Evolutionary conservation across 2,329 filamentous ascomycete species (phyloP), one percentile per base, ranked within the genome.

Genomic region (Diaporthe amygdali): DNA sequence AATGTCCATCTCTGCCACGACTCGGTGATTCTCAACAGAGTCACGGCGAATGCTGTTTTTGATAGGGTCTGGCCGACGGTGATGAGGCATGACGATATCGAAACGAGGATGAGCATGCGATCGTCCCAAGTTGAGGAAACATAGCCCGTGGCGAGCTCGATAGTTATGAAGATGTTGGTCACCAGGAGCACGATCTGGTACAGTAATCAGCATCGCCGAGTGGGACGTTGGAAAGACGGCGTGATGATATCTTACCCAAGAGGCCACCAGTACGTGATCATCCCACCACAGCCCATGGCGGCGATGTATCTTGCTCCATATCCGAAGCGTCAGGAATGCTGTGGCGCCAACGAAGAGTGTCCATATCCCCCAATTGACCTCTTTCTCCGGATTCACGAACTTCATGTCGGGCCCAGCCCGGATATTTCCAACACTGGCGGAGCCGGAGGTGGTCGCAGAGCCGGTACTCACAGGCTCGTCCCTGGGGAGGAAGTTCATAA

Each of bases 51-150:
- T 2, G 81, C 81, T 15, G 79, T 79, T 75, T 82, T 82, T 47
- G 79, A 79, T 75, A 72, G 77, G 8, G 81, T 77, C 71, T 82
- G 81, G 0, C 79, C 79, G 61, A 82, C 78, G 25, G 81, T 71
- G n/a, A 79, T 81, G 54, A 80, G 79, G 73, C 80, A 82, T 2
- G 81, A 81, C 3, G 80, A 80, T 17, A 82, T 76, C 70, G 84
- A 85, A 79, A 88, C 86, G 70, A 88, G 78, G 74, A 87, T 87
- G 75, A 85, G 84, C 85, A 87, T 87, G 67, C 82, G 83, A 73
- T 86, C 84, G 71, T 85, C 83, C 86, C 86, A 88, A 27, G 79
- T 75, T 32, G 83, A 76, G 1, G 79, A 76, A 10, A 86, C 83
- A 72, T 87, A 87, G 69, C 85, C 86, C 8, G 84, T 87, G n/a